phyloP scores from a whole-genome alignment of 768 basidiomycete genomes.

The Rhizopogon vesiculosus region DNA sequence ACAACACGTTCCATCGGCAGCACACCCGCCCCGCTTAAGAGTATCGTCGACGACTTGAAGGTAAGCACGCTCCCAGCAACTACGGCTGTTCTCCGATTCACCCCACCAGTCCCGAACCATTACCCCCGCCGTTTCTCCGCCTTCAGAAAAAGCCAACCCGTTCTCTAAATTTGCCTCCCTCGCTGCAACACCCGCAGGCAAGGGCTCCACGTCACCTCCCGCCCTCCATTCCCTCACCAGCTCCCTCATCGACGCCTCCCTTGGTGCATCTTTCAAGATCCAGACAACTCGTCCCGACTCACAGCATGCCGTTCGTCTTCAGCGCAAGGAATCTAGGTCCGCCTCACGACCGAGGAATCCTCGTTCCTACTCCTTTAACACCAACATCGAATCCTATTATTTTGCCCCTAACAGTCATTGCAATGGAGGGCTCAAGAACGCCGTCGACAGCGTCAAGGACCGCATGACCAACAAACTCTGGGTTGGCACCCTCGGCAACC shows the following conservation, averaged over 20 bases:
- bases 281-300: slow-evolving; percentile 44
- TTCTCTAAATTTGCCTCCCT: slow-evolving; percentile 43
- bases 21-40: slow-evolving; percentile 40
- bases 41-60: slow-evolving; percentile 81
- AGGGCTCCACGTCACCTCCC: slow-evolving; percentile 8
- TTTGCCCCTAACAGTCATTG: slow-evolving; percentile 64
- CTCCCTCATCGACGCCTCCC: slow-evolving; percentile 23
- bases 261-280: slow-evolving; percentile 38
- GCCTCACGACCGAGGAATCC: slow-evolving; percentile 31
- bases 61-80: slow-evolving; percentile 23
- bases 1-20: slow-evolving; percentile 16
- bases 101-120: slow-evolving; percentile 32
- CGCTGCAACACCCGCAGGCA: slow-evolving; percentile 27
- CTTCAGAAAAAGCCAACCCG: slow-evolving; percentile 49
- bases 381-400: slow-evolving; percentile 33
- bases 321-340: slow-evolving; percentile 51
- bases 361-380: slow-evolving; percentile 29
- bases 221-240: slow-evolving; percentile 5
- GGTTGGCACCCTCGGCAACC: slow-evolving; percentile 73
- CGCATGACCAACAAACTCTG: slow-evolving; percentile 48
- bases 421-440: slow-evolving; percentile 84
- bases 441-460: slow-evolving; percentile 60
- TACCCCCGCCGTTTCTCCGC: slow-evolving; percentile 38
- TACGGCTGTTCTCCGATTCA: neutral
- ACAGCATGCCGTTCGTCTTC: slow-evolving; percentile 31